Evolutionary conservation across 805 yeast genomes (phyloP).

Genomic region (Komagataella kurtzmanii): DNA sequence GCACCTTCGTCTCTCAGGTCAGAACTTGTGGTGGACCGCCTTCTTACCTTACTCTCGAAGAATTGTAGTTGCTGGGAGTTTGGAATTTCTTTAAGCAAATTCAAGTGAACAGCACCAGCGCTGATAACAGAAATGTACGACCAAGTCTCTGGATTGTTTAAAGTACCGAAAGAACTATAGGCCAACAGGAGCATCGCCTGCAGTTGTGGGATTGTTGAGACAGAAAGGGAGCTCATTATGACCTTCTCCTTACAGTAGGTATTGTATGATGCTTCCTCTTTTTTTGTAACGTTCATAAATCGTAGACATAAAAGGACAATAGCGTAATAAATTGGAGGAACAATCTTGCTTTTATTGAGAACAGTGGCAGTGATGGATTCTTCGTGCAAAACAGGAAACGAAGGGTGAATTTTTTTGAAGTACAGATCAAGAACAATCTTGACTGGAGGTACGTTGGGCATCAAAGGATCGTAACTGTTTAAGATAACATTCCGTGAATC

Average conservation of each 20-base stretch:
- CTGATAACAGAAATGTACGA: constrained; percentile 9
- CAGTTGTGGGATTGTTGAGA: constrained; percentile 11
- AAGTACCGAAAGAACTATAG: constrained; percentile 11
- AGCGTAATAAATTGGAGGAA: constrained; percentile 5
- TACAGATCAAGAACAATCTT: constrained; percentile 1
- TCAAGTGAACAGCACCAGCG: constrained; percentile 11
- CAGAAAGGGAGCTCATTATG: constrained; percentile 9
- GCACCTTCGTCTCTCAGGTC: background rate
- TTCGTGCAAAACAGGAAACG: constrained; percentile 4
- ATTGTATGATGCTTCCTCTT: constrained; percentile 3
- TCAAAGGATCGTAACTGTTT: background rate
- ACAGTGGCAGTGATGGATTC: background rate
- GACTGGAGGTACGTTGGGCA: constrained; percentile 1
- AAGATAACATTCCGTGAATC: background rate
- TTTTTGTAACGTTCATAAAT: constrained; percentile 2
- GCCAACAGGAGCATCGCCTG: constrained; percentile 12
- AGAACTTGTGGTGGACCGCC: constrained; percentile 2
- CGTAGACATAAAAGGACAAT: constrained; percentile 8
- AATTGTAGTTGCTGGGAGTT: constrained; percentile 5
- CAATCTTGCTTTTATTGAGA: background rate
- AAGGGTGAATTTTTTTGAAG: constrained; percentile 4
- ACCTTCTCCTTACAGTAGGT: constrained; percentile 9
- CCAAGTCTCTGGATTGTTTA: constrained; percentile 13
- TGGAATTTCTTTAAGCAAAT: constrained; percentile 6
- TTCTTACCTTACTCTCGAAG: constrained; percentile 3